A percentile compares a stretch with the other conserved stretches of the same genome.
Evolutionary conservation across 257 asterid species (phyloP).

Genomic region (Solanum verrucosum): DNA sequence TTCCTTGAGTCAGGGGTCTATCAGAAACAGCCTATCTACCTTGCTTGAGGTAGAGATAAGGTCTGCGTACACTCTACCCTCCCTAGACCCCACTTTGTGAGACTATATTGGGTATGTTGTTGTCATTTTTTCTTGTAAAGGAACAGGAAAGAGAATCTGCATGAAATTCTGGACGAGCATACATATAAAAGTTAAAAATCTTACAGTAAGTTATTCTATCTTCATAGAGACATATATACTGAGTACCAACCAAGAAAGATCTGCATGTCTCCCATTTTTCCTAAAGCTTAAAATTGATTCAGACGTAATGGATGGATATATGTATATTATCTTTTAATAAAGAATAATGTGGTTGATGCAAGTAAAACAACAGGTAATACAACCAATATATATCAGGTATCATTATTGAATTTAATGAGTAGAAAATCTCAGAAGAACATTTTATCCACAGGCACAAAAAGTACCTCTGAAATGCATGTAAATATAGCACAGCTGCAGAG

Average conservation of each 20-base stretch:
- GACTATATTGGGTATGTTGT: background rate
- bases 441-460: background rate
- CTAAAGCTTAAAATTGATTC: background rate
- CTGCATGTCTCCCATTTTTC: background rate
- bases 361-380: background rate
- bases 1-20: background rate
- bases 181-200: background rate
- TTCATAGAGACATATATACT: background rate
- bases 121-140: background rate
- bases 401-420: background rate
- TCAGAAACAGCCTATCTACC: background rate
- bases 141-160: background rate
- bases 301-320: background rate
- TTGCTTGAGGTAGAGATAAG: background rate
- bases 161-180: background rate
- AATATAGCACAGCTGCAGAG: constrained; percentile 47
- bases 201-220: background rate
- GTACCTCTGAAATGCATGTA: constrained; percentile 91
- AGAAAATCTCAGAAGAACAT: background rate
- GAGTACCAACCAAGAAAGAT: background rate
- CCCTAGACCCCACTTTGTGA: background rate
- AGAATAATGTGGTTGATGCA: background rate
- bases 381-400: background rate
- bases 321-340: background rate
- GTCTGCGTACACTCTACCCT: background rate